Evolutionary conservation across 345 rosid genomes (phyloP).

Genomic region (Citrus unshiu): DNA sequence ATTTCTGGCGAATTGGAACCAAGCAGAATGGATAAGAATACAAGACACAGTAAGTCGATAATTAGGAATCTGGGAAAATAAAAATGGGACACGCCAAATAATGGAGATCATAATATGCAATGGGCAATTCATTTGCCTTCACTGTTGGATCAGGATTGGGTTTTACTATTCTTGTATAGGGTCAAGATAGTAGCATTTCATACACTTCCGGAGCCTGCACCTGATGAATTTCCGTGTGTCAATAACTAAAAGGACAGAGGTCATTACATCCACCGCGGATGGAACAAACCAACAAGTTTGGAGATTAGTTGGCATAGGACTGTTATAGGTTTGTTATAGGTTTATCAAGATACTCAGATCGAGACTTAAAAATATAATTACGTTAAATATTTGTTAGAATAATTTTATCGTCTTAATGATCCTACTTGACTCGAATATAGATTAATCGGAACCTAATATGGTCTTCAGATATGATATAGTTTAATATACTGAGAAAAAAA

Average conservation of each 20-base stretch:
- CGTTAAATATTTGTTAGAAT: too few species aligned
- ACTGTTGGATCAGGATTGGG: slow-evolving; percentile 1
- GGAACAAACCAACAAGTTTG: background rate
- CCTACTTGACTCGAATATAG: fast-evolving
- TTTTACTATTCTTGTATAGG: background rate
- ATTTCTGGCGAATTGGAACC: background rate
- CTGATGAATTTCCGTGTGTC: background rate
- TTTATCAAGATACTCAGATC: too few species aligned
- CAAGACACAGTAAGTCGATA: slow-evolving; percentile 9
- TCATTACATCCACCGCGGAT: background rate
- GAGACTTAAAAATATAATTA: too few species aligned
- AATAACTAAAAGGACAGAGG: background rate
- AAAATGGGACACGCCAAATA: background rate
- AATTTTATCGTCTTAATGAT: too few species aligned
- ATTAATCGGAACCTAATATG: too few species aligned
- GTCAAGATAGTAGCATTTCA: background rate
- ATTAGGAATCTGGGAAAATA: background rate
- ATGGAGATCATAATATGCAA: background rate
- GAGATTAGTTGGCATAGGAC: too few species aligned
- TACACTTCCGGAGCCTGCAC: background rate
- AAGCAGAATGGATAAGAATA: background rate
- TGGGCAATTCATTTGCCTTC: background rate
- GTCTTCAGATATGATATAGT: fast-evolving
- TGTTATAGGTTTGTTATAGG: too few species aligned
- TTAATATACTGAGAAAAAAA: too few species aligned